phyloP scores from a whole-genome alignment of 495 filamentous ascomycete species.

The Hypoxylon fragiforme region DNA sequence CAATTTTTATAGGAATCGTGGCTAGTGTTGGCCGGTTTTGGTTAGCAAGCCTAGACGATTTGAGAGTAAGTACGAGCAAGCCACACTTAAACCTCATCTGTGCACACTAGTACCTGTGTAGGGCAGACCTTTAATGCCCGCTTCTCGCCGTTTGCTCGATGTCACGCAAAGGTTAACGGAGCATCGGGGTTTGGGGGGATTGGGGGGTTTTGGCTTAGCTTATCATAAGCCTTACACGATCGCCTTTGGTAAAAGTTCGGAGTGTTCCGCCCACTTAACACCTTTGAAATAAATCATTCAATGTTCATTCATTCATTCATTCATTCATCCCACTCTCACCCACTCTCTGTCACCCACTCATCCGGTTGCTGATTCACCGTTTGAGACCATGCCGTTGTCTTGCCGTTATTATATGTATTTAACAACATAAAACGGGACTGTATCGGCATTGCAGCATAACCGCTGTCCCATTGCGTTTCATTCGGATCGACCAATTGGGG shows the following conservation, averaged over 20 bases:
- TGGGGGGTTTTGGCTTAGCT: too few species aligned
- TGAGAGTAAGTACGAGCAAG: too few species aligned
- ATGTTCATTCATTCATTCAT: too few species aligned
- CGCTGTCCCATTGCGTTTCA: too few species aligned
- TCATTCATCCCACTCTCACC: neutral
- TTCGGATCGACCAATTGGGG: too few species aligned
- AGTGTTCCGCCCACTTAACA: constrained; percentile 23
- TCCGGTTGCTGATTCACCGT: neutral
- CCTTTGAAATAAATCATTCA: too few species aligned
- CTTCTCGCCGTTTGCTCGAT: constrained; percentile 30
- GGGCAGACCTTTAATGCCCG: constrained; percentile 5
- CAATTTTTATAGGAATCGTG: constrained; percentile 1
- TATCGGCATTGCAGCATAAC: neutral
- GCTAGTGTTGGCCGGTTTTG: constrained; percentile 16
- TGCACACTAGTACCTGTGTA: too few species aligned
- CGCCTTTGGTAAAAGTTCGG: constrained; percentile 14
- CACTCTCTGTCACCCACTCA: too few species aligned
- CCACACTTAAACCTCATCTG: constrained; percentile 27
- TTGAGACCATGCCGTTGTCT: too few species aligned
- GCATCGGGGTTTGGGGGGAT: constrained; percentile 31
- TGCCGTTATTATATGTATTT: too few species aligned
- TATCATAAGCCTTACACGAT: too few species aligned
- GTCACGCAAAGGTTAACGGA: constrained; percentile 16
- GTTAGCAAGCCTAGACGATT: too few species aligned
- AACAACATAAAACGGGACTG: neutral